Evolutionary conservation across 108 stramenopile genomes (phyloP), one percentile per base, ranked within the genome.

Genomic region (Nannochloropsis gaditana): DNA sequence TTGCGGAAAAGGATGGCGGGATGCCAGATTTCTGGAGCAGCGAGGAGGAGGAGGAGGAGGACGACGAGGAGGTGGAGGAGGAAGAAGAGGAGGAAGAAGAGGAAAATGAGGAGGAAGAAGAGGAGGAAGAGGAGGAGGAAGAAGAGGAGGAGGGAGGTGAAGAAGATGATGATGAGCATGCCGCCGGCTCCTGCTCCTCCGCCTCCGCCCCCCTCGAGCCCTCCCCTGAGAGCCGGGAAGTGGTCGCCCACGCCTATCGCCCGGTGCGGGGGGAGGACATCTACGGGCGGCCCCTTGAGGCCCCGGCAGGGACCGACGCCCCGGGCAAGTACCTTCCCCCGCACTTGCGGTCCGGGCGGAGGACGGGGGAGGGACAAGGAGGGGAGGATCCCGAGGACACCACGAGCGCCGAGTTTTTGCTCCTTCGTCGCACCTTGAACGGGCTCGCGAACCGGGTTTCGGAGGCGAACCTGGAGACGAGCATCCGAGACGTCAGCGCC

Each of bases 191-290:
- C 19, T 43, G 0, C 42, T 19, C 44, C 19, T 0, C 82, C 10
- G 45, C 79, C 43, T 11, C 79, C 11, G 82, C 73, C 9, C 5
- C 59, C 43, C 11, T 11, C 42, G 80, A 5, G 73, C 88, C 17
- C 81, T 80, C 9, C 82, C 44, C 44, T 83, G 31, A 19, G 79
- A 89, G 81, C 31, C 43, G 41, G 90, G 86, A 8, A 85, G 88
- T 82, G 21, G 45, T 45, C 21, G 82, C 45, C 11, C 84, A 89
- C 83, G 43, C 83, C 85, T 98, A 98, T 82, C 87, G 85, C 82
- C 97, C 97, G 17, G 82, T 89, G 43, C 43, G 83, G 11, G 97
- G 97, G 10, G 95, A 98, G 92, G 96, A 98, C 87, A 96, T 98
- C 73, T 98, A 98, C 84, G 97, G 97, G 50, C 92, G 96, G 43